Conservation (phyloP, 2,329 filamentous ascomycete genomes). For the Fusarium haematococcum region DNA sequence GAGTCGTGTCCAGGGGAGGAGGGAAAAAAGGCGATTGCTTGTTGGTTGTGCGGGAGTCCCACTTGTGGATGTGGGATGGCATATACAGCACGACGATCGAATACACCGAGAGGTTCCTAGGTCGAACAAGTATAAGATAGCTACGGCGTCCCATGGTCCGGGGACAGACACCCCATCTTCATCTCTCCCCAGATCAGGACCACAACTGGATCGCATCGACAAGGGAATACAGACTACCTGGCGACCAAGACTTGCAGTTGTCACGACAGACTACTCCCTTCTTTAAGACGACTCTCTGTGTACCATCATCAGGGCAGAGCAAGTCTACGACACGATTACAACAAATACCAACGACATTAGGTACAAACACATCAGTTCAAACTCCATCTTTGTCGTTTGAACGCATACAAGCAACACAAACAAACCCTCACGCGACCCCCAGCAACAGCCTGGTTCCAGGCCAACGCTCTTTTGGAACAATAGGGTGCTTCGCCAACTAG, state of each 20-base stretch:
- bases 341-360: background rate
- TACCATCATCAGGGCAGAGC: background rate
- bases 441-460: background rate
- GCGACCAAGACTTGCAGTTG: background rate
- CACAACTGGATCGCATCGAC: background rate
- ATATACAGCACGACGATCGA: conserved; percentile 42
- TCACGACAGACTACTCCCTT: background rate
- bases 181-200: conserved; percentile 6
- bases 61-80: conserved; percentile 44
- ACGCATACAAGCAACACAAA: background rate
- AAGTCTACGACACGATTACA: background rate
- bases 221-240: background rate
- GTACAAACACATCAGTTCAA: background rate
- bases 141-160: conserved; percentile 46
- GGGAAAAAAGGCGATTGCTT: conserved; percentile 41
- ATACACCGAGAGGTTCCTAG: conserved; percentile 14
- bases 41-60: conserved; percentile 48
- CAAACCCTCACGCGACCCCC: background rate
- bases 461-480: background rate
- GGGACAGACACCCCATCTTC: conserved; percentile 27
- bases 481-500: background rate
- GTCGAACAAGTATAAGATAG: conserved; percentile 55
- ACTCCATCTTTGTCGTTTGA: background rate
- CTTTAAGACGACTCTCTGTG: background rate
- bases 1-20: conserved; percentile 26